Evolutionary conservation across 2,329 filamentous ascomycete species (phyloP).

Genomic region (Arthrobotrys iridis): DNA sequence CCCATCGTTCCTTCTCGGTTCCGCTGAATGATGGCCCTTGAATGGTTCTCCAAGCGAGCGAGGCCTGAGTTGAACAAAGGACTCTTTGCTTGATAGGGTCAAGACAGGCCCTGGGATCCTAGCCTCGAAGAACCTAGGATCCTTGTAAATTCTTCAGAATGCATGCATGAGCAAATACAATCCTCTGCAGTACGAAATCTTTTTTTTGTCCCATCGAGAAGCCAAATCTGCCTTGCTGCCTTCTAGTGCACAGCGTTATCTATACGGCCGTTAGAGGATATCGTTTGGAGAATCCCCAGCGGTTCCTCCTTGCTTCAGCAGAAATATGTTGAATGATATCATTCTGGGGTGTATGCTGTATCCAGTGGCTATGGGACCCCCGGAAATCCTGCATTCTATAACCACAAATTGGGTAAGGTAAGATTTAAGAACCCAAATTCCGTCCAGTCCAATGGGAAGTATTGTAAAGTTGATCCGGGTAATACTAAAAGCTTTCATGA

Average conservation of each 20-base stretch:
- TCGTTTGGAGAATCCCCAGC: not conserved
- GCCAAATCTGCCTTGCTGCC: conserved; percentile 9
- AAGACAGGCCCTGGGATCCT: conserved; percentile 2
- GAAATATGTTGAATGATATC: conserved; percentile 9
- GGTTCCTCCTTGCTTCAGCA: not conserved
- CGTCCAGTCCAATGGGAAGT: not conserved
- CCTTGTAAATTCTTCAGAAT: conserved; percentile 10
- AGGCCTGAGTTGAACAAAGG: not conserved
- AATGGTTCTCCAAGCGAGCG: not conserved
- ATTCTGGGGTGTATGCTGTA: no score
- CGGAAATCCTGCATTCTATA: not conserved
- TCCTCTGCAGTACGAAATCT: no score
- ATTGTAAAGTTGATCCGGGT: not conserved
- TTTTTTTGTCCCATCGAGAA: no score
- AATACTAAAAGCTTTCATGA: not conserved
- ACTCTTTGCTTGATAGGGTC: not conserved
- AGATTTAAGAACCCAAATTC: not conserved
- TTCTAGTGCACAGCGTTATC: not conserved
- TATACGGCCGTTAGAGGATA: not conserved
- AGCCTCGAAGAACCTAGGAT: no score
- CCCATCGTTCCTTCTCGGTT: not conserved
- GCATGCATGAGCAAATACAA: no score
- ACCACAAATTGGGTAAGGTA: not conserved
- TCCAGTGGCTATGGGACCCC: no score
- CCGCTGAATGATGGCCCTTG: not conserved